Base-by-base conservation (phyloP, 2,329 filamentous ascomycete species). In the Ophioceras dolichostomum region DNA sequence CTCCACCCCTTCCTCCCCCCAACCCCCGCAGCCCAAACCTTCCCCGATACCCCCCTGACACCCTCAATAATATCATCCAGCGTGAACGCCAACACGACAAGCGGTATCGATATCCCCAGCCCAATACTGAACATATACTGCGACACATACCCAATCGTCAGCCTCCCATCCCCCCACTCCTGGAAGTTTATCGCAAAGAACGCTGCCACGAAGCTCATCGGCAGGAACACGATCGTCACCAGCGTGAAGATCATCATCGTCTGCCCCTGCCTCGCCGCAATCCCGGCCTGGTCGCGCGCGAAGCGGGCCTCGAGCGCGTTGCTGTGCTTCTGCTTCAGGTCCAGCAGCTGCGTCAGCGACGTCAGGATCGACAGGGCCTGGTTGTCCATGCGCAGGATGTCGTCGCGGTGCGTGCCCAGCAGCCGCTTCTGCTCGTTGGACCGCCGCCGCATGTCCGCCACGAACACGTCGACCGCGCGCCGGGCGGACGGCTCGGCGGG, bases 311-410 rank as follows among this genome's bases (percentile, higher is more conserved):
- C 76, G 33, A 79, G 70, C 0, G 73, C 74, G 53, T 80, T 81
- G 44, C 74, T 75, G 40, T 81, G 75, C 51, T 80, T 80, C 47
- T 82, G 76, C 47, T 82, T 82, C 1, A 80, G 62, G 44, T 81
- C 76, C 0, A 82, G 66, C 5, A 81, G 57, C 45, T 79, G 70
- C 0, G 70, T 76, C 32, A 80, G 66, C 39, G 65, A 70, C 31
- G 65, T 57, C 48, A 79, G 78, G 42, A 79, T 71, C 17, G 68
- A 64, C 40, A 69, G 62, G 1, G 76, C 74, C 50, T 78, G 75
- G 36, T 68, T 66, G 47, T 76, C 69, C 75, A 80, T 80, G 13
- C 73, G 63, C 24, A 68, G 62, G n/a, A 79, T 63, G 41, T 80
- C 76, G 41, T 70, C 69, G 33, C 71, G 54, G 35, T 75, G 68